Base-by-base conservation (phyloP, 306 rosid species). In the Vachellia pachyceras region DNA sequence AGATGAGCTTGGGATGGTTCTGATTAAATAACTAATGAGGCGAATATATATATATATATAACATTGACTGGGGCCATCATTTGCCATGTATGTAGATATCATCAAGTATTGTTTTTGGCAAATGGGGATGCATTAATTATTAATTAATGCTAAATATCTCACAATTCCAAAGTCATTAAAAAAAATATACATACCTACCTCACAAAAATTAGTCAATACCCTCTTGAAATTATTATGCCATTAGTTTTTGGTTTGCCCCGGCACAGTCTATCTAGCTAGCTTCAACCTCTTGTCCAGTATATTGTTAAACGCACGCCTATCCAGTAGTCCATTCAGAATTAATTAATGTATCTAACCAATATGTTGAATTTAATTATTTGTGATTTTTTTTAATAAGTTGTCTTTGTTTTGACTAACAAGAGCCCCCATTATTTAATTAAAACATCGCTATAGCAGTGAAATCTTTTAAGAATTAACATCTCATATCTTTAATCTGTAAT, bases 201-300 rank as follows among this genome's bases (percentile, higher is more conserved):
- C 60, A 66, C 72, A 66, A 77, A 86, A 83, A n/a, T n/a, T n/a
- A n/a, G 89, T 86, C 87, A 86, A 86, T 54, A 35, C 78, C 52
- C 68, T 66, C 77, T 63, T 77, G 89, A 83, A 86, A 83, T 71
- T 80, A 35, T 77, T 74, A 83, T 80, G 85, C 67, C 52, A 60
- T 15, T 17, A 35, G 72, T 64, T 73, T 52, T 76, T 47, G 54
- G 60, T 76, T 83, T 86, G 70, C n/a, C 57, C 77, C 80, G n/a
- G 67, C 33, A 80, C 81, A 77, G 37, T 83, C 74, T 55, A 55
- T n/a, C n/a, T n/a, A n/a, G n/a, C n/a, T n/a, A n/a, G 11, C 33
- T 42, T 58, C 69, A 76, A 49, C 35, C 72, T 47, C 72, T 47
- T 84, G 84, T 66, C 25, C 69, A 36, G 72, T 20, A 7, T 58